Evolutionary conservation across 192 early-diverging fungal genomes (phyloP).

Genomic region (Dissophora globulifera): DNA sequence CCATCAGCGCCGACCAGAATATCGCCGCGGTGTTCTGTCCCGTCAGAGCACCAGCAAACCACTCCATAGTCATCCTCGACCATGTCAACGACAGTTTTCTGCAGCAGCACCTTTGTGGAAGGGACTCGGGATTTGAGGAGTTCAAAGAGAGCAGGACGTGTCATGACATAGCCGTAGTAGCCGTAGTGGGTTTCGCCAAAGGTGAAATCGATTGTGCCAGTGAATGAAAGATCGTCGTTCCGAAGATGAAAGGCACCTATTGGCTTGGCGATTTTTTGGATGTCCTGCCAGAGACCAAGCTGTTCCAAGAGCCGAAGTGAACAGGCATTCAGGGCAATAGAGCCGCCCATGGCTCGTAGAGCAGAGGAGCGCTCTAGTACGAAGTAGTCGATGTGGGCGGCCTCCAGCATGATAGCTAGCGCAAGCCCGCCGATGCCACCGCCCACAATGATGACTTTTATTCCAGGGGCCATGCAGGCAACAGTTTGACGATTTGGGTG

Average conservation of each 20-base stretch:
- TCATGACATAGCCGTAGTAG: conserved; percentile 30
- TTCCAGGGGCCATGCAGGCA: neutral
- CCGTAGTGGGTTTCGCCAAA: conserved; percentile 35
- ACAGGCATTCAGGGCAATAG: conserved; percentile 38
- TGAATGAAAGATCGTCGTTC: conserved; percentile 14
- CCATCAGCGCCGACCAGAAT: conserved; percentile 41
- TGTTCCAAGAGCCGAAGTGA: conserved; percentile 37
- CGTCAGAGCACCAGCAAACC: conserved; percentile 13
- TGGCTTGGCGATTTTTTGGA: conserved; percentile 31
- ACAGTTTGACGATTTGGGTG: too few relatives aligned
- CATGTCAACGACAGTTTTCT: conserved; percentile 14
- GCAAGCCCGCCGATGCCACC: conserved; percentile 45
- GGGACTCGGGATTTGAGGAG: conserved; percentile 22
- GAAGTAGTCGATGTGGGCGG: conserved; percentile 42
- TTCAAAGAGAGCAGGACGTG: conserved; percentile 29
- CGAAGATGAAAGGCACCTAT: conserved; percentile 22
- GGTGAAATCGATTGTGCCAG: conserved; percentile 23
- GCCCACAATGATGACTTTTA: conserved; percentile 37
- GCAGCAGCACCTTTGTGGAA: conserved; percentile 6
- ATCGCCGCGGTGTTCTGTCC: conserved; percentile 20
- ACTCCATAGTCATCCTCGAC: conserved; percentile 13
- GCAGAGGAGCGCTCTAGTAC: conserved; percentile 28
- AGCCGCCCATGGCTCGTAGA: conserved; percentile 22
- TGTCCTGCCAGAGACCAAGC: conserved; percentile 28
- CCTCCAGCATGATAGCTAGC: conserved; percentile 33